Conservation (phyloP, 371 early-diverging fungal species). For the Circinella minor region DNA sequence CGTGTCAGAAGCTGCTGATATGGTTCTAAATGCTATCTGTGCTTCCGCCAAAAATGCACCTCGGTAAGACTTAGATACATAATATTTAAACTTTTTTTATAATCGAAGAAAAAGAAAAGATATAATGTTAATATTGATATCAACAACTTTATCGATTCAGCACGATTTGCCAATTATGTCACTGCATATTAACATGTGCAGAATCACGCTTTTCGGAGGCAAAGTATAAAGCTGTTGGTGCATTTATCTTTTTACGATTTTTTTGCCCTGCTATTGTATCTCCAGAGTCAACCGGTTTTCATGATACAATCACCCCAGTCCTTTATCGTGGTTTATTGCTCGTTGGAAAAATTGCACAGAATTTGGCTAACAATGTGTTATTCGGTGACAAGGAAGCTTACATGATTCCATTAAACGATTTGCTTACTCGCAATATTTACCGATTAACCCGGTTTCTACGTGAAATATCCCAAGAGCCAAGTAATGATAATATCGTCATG, state of each 20-base stretch:
- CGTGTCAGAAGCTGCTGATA: conserved; percentile 71
- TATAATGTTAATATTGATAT: too few relatives aligned
- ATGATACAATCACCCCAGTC: background rate
- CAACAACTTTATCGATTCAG: background rate
- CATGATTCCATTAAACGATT: conserved; percentile 85
- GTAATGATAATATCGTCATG: background rate
- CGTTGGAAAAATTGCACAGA: conserved; percentile 94
- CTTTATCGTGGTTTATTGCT: conserved; percentile 69
- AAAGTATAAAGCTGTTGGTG: conserved; percentile 85
- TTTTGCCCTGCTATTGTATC: conserved; percentile 94
- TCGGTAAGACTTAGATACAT: background rate
- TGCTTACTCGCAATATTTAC: conserved; percentile 72
- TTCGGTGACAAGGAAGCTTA: conserved; percentile 92
- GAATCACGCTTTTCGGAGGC: conserved; percentile 83
- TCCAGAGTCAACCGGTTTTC: conserved; percentile 60
- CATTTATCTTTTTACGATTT: conserved; percentile 93
- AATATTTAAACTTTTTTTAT: too few relatives aligned
- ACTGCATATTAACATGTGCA: conserved; percentile 72
- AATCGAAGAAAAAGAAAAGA: too few relatives aligned
- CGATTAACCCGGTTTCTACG: conserved; percentile 61
- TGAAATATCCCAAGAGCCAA: conserved; percentile 48
- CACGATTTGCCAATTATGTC: conserved; percentile 77
- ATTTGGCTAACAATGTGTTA: conserved; percentile 89
- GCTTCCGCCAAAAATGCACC: conserved; percentile 73
- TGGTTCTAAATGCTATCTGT: conserved; percentile 81